These are phyloP conservation scores for Emergomyces africanus DNA, from an alignment of 2,329 filamentous ascomycete species.

Conservation along the genomic window DNA sequence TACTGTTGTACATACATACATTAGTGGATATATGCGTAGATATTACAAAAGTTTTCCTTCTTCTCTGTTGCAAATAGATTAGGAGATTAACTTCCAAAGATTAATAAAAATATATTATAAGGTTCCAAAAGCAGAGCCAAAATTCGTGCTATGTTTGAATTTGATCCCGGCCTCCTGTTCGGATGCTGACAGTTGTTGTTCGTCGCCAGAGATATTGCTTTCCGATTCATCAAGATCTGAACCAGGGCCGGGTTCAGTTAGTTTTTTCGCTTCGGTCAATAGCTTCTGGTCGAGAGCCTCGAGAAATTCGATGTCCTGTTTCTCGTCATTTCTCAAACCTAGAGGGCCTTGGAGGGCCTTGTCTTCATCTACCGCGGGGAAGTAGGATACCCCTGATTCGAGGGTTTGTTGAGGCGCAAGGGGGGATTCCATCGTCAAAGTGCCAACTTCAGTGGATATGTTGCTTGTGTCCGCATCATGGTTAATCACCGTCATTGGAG, in stretches of 20 bases:
- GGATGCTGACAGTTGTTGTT: slow-evolving; percentile 17
- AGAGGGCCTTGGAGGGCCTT: slow-evolving; percentile 32
- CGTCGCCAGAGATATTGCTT: slow-evolving; percentile 14
- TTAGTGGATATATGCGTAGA: neutral
- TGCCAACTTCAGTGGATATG: slow-evolving; percentile 15
- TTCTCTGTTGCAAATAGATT: neutral
- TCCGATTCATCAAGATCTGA: slow-evolving; percentile 9
- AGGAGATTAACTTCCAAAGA: neutral
- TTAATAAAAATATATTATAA: neutral
- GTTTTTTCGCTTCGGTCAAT: slow-evolving; percentile 26
- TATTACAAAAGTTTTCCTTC: neutral
- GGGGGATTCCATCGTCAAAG: slow-evolving; percentile 18
- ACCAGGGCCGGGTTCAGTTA: slow-evolving; percentile 14
- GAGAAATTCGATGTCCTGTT: slow-evolving; percentile 29
- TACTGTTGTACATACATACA: too few species aligned
- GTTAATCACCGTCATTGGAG: slow-evolving; percentile 32
- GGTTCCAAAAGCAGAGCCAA: slow-evolving; percentile 35
- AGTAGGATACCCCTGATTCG: slow-evolving; percentile 24
- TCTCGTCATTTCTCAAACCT: slow-evolving; percentile 29
- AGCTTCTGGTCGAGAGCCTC: slow-evolving; percentile 32
- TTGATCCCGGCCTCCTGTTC: slow-evolving; percentile 31
- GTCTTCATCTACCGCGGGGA: slow-evolving; percentile 29
- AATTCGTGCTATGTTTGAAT: slow-evolving; percentile 34
- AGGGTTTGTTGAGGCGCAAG: slow-evolving; percentile 19
- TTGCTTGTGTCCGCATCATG: slow-evolving; percentile 18